Evolutionary conservation across 2,329 filamentous ascomycete species (phyloP).

Genomic region (Neonectria sp.): DNA sequence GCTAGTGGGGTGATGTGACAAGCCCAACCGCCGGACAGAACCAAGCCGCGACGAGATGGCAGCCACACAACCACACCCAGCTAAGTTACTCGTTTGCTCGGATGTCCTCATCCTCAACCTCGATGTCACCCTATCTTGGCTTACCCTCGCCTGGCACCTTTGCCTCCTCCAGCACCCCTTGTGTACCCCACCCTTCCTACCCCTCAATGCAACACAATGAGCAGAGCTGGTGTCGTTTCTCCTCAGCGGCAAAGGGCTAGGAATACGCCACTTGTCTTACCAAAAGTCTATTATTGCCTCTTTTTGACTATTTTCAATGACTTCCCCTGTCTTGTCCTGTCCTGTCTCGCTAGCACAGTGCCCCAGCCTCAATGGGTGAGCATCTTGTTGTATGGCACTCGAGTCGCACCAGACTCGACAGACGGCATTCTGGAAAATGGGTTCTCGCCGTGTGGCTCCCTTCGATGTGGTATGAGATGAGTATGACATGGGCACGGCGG

Average conservation of each 20-base stretch:
- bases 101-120: conserved; percentile 35
- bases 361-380: conserved; percentile 19
- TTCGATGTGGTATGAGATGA: conserved; percentile 41
- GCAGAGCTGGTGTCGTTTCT: conserved; percentile 4
- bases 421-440: neutral
- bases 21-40: conserved; percentile 28
- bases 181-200: conserved; percentile 16
- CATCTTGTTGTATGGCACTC: conserved; percentile 12
- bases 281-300: conserved; percentile 11
- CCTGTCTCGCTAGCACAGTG: neutral
- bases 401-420: conserved; percentile 1
- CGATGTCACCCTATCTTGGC: conserved; percentile 37
- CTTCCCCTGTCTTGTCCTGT: neutral
- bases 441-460: conserved; percentile 2
- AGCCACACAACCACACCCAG: conserved; percentile 9
- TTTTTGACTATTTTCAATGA: neutral
- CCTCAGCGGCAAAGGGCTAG: conserved; percentile 2
- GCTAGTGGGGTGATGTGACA: conserved; percentile 37
- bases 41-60: conserved; percentile 5
- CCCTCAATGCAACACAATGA: conserved; percentile 16
- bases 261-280: conserved; percentile 15
- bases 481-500: conserved; percentile 32
- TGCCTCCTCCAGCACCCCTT: conserved; percentile 21
- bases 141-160: conserved; percentile 9
- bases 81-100: conserved; percentile 4